These are phyloP conservation scores for Paraphaeosphaeria minitans DNA, from an alignment of 2,329 filamentous ascomycete genomes.

Conservation along the genomic window DNA sequence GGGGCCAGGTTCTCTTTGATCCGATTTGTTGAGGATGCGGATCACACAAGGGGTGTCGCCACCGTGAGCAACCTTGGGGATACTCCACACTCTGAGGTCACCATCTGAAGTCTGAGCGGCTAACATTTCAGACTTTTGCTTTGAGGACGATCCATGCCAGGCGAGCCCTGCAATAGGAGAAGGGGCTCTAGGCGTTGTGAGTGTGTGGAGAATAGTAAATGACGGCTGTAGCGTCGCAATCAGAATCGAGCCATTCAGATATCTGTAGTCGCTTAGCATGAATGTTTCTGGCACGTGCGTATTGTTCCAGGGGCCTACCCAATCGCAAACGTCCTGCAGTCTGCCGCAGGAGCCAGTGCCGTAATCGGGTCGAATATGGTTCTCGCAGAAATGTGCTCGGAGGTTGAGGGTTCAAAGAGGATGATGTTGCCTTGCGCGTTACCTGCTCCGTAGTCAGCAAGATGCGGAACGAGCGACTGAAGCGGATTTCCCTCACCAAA, in stretches of 20 bases:
- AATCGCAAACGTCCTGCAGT: slow-evolving; percentile 94
- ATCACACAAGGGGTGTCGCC: slow-evolving; percentile 84
- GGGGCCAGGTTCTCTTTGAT: slow-evolving; percentile 73
- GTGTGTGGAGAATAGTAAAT: slow-evolving; percentile 91
- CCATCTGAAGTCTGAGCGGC: slow-evolving; percentile 91
- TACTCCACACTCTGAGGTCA: slow-evolving; percentile 94
- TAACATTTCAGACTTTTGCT: slow-evolving; percentile 97
- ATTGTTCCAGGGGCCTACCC: slow-evolving; percentile 63
- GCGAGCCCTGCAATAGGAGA: slow-evolving; percentile 85
- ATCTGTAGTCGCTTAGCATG: slow-evolving; percentile 60
- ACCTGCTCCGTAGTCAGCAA: slow-evolving; percentile 59
- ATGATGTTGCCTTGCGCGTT: slow-evolving; percentile 93
- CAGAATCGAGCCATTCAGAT: slow-evolving; percentile 91
- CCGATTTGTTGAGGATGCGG: slow-evolving; percentile 79
- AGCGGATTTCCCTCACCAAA: slow-evolving; percentile 70
- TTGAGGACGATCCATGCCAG: slow-evolving; percentile 96
- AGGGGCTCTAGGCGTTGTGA: slow-evolving; percentile 81
- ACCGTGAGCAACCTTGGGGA: slow-evolving; percentile 76
- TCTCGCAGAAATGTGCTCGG: slow-evolving; percentile 86
- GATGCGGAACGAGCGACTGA: slow-evolving; percentile 14
- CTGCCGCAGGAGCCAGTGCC: slow-evolving; percentile 84
- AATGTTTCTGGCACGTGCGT: slow-evolving; percentile 4
- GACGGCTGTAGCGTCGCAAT: slow-evolving; percentile 87
- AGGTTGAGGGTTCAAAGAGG: slow-evolving; percentile 89
- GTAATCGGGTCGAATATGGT: slow-evolving; percentile 96